Evolutionary conservation across 1,139 yeast genomes (phyloP), one percentile per base, ranked within the genome.

Genomic region (Yamadazyma membranifaciens): DNA sequence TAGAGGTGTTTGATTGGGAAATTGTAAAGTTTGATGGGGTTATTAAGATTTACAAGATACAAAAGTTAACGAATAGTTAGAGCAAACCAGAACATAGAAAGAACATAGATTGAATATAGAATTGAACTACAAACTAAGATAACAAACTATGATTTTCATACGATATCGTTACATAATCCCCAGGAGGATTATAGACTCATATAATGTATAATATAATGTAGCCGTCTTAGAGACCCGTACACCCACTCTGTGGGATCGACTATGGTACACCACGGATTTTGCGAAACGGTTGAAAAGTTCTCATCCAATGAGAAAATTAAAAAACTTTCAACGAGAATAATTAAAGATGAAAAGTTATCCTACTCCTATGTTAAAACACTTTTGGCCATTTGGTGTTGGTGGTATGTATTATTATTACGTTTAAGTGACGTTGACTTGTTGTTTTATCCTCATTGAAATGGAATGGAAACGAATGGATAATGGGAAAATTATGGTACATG

Each of bases 311-410:
- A 26, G 30, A 31, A 34, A 38, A 25, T 9, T 13, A 29, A 27
- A 29, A 34, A 29, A 6, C 32, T 31, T 36, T 39, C 42, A 36
- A 39, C 42, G 29, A 34, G 22, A 31, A 13, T 13, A 15, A 32
- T 12, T 20, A 26, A 41, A 27, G 31, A 50, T 51, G 55, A 45
- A 51, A 45, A 66, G 59, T 61, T 71, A 65, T 55, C 64, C 74
- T 52, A 69, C 75, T 51, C 78, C 78, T 54, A 68, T 71, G 50
- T 60, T 69, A 51, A 72, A 71, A 55, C 57, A 62, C 51, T 67
- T 61, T 63, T 72, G 78, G 78, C 78, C 78, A 55, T 72, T 69
- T 50, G 74, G 69, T 44, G 64, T 65, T 54, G 77, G 77, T 58
- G 76, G 78, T 72, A 72, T 63, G 78, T 72, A 63, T 37, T 32